Evolutionary conservation across 352 stramenopile genomes (phyloP).

Genomic region (Pythium volutum): DNA sequence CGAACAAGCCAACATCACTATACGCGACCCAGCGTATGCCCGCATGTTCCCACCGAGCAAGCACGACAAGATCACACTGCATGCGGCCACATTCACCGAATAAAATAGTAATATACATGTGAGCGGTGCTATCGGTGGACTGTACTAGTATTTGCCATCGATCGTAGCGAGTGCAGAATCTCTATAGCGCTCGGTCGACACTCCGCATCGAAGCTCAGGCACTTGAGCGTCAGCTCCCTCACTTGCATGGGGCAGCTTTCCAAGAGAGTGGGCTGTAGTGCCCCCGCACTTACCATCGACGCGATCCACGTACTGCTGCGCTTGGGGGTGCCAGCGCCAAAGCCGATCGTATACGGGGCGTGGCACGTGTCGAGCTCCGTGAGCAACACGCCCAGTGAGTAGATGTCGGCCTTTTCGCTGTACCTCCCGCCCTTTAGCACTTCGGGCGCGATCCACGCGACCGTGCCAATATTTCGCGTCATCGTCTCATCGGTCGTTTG

Average conservation of each 20-base stretch:
- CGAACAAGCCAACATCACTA: slow-evolving; percentile 37
- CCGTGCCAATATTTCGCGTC: slow-evolving; percentile 34
- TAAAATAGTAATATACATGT: neutral
- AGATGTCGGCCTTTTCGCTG: slow-evolving; percentile 35
- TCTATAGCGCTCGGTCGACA: slow-evolving; percentile 29
- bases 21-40: slow-evolving; percentile 45
- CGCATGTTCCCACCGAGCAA: slow-evolving; percentile 44
- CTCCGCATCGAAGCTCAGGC: slow-evolving; percentile 20
- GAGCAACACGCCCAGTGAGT: slow-evolving; percentile 39
- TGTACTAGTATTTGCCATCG: neutral
- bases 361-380: slow-evolving; percentile 31
- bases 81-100: neutral
- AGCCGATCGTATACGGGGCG: slow-evolving; percentile 20
- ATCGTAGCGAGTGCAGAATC: slow-evolving; percentile 10
- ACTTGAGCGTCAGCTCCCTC: slow-evolving; percentile 19
- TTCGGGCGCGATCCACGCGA: slow-evolving; percentile 40
- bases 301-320: slow-evolving; percentile 31
- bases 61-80: neutral
- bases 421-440: slow-evolving; percentile 34
- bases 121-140: neutral
- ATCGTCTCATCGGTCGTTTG: slow-evolving; percentile 26
- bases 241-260: slow-evolving; percentile 21
- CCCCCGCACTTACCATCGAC: slow-evolving; percentile 25
- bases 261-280: slow-evolving; percentile 19
- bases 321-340: slow-evolving; percentile 8